Percentiles rank a stretch among this genome's conserved stretches.
Evolutionary conservation across 1,284 basidiomycete genomes (phyloP).

Genomic region (Ganoderma sinense): DNA sequence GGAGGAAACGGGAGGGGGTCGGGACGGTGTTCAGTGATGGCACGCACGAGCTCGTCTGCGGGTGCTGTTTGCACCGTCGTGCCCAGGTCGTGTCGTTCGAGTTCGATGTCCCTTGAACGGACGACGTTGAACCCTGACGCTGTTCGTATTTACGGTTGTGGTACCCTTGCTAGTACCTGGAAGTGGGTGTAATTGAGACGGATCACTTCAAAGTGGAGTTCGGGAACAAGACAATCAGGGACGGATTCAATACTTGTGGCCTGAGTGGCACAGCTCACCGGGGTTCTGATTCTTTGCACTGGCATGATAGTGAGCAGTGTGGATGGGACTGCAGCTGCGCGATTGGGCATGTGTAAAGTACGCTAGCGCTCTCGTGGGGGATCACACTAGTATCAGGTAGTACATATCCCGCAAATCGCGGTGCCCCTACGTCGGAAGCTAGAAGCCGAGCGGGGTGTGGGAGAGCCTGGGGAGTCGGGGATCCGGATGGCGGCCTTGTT

Average conservation of each 20-base stretch:
- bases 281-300: not conserved
- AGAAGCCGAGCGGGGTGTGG: conserved; percentile 26
- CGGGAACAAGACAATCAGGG: conserved; percentile 9
- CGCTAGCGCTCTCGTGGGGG: not conserved
- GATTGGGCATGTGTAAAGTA: not conserved
- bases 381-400: conserved; percentile 8
- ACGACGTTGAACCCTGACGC: not conserved
- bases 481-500: conserved; percentile 1
- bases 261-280: not conserved
- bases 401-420: conserved; percentile 16
- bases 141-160: not conserved
- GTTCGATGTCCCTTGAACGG: too few species aligned
- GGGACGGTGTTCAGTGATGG: conserved; percentile 11
- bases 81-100: not conserved
- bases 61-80: not conserved
- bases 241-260: not conserved
- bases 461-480: not conserved
- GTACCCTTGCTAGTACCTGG: not conserved
- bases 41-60: not conserved
- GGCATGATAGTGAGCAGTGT: not conserved
- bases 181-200: not conserved
- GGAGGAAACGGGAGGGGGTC: conserved; percentile 24
- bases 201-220: not conserved
- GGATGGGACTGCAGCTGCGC: not conserved
- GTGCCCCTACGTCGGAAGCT: conserved; percentile 22